Base-by-base conservation (phyloP, 331 rosid genomes). In the Rhamnella rubrinervis region DNA sequence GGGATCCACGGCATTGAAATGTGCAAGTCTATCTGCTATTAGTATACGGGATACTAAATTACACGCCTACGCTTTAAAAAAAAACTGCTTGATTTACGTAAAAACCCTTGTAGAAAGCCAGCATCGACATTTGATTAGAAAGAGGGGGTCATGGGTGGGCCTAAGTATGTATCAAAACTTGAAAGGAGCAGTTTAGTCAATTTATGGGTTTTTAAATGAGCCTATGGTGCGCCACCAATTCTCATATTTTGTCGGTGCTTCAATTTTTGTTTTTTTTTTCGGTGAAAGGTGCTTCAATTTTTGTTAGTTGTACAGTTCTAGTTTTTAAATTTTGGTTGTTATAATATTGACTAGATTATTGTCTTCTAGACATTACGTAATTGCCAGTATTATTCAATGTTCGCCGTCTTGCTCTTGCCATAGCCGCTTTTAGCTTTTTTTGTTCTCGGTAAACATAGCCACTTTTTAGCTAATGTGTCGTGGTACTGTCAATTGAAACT, bases 1-100 rank as follows among this genome's bases (percentile, higher is more conserved):
- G 65, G 76, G 68, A 70, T 72, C 76, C 17, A 18, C 81, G 77
- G 72, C 85, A 72, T 71, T 56, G 49, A 68, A 77, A 60, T 50
- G 35, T 10, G 25, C 59, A 3, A 61, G 56, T 31, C 70, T 49
- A 17, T 41, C 62, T 61, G 5, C 65, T 61, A 55, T 55, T 19
- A 55, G 11, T 25, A 38, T 50, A 1, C 10, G 20, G 31, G 6
- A 46, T 51, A 75, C 67, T 26, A 59, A 63, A 78, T 55, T 26
- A 39, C 41, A 3, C 18, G 14, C 26, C 21, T 31, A 5, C 5
- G 5, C 26, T 37, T 5, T 1, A 0, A 47, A 6, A 0, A 18
- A 2, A 2, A 15, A 0, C 44, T 65, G 8, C 55, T 1, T 5
- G 28, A 50, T 23, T 63, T 63, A 17, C 51, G 35, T 31, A 31